Evolutionary conservation across 768 basidiomycete genomes (phyloP), one percentile per base, ranked within the genome.

Genomic region (Asterophora parasitica): DNA sequence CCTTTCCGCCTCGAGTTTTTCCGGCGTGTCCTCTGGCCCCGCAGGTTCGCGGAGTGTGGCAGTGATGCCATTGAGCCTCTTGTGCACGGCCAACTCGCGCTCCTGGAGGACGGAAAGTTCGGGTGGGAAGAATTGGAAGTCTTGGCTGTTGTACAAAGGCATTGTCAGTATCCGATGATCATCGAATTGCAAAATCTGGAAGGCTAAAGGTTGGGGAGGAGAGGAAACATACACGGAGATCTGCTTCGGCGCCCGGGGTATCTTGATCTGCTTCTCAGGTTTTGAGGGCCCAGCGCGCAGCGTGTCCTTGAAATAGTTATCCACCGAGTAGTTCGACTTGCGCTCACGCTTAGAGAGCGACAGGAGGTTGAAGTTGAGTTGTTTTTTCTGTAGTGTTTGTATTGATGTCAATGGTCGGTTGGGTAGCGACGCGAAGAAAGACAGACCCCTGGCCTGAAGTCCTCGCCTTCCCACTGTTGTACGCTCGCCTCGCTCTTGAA

Each of bases 381-480:
- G 53, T 64, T 89, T 89, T 61, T 82, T 80, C 69, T 85, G 66
- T 46, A 55, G 35, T 32, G 9, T 39, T 1, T 19, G 37, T 20
- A n/a, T 28, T n/a, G 11, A 28, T 12, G 30, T 31, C 10, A 5
- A 30, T 10, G 10, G 28, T 30, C 6, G 28, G 28, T 5, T 5
- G 28, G 28, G 28, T 30, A n/a, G 28, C 39, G n/a, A 46, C 5
- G 17, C 26, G 31, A 43, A 26, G 31, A 23, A 28, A 53, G 32
- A 30, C 9, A 4, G 64, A 87, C 85, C 53, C 87, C 89, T 13
- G 78, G 63, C 20, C 86, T 73, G 67, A 92, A 97, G 59, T 95
- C 92, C 64, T 96, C 91, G 28, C 93, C 93, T 58, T 97, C 93
- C 93, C 93, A 96, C 57, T 90, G 88, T 55, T 93, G 89, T 27